Percentiles rank a stretch among this genome's conserved stretches.
phyloP scores from a whole-genome alignment of 2,329 filamentous ascomycete genomes.

The Xylariales sp. region DNA sequence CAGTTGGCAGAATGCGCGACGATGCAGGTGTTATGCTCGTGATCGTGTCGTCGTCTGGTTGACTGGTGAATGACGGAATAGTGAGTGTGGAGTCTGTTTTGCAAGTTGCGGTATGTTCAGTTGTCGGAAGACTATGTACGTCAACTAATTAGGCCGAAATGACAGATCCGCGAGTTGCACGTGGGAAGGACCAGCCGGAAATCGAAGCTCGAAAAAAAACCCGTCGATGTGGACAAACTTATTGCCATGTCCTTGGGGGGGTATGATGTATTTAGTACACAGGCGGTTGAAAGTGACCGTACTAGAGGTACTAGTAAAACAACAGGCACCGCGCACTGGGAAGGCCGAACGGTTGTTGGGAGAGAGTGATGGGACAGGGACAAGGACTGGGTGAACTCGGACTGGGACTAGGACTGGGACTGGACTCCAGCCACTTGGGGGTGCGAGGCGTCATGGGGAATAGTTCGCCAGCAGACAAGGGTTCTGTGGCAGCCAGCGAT shows the following conservation, averaged over 20 bases:
- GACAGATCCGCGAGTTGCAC: constrained; percentile 1
- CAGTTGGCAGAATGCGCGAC: background rate
- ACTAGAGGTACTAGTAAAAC: background rate
- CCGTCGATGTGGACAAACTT: background rate
- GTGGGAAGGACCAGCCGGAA: constrained; percentile 1
- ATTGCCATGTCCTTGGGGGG: background rate
- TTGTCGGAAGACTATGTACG: constrained; percentile 4
- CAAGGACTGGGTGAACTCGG: background rate
- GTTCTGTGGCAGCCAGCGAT: background rate
- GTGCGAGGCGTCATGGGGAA: background rate
- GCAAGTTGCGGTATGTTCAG: background rate
- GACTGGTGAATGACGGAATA: constrained; percentile 8
- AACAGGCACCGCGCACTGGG: background rate
- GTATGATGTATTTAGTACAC: constrained; percentile 9
- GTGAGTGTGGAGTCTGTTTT: constrained; percentile 4
- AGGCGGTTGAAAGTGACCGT: background rate
- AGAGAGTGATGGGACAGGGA: background rate
- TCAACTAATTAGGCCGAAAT: constrained; percentile 3
- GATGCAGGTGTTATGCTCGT: constrained; percentile 1
- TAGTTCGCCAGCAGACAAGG: background rate
- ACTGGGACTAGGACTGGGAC: too few species aligned
- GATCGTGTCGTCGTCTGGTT: constrained; percentile 8
- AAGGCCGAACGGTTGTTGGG: background rate
- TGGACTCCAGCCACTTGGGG: background rate
- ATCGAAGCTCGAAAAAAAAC: background rate